Percentiles rank a stretch among this genome's conserved stretches.
These are phyloP conservation scores for Skeletonema potamos DNA, from an alignment of 108 stramenopile species.

Conservation along the genomic window DNA sequence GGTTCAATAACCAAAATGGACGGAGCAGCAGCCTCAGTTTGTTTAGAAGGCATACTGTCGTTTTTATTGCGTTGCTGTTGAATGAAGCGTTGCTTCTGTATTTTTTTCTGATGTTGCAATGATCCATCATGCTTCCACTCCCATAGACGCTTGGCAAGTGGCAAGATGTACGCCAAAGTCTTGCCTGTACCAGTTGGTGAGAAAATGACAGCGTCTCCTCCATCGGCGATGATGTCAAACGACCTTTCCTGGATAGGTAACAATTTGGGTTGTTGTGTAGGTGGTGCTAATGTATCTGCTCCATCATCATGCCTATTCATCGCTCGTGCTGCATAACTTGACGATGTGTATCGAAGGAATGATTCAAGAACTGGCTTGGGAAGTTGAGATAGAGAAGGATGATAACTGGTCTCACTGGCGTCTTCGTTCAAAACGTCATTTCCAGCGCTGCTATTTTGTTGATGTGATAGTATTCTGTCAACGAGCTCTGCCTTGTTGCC, in stretches of 20 bases:
- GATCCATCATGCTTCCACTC: conserved; percentile 36
- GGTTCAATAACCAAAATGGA: conserved; percentile 47
- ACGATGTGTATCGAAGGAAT: conserved; percentile 28
- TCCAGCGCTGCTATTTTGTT: conserved; percentile 6
- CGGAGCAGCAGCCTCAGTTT: conserved; percentile 37
- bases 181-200: conserved; percentile 57
- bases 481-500: conserved; percentile 23
- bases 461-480: conserved; percentile 19
- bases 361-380: conserved; percentile 18
- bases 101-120: conserved; percentile 15
- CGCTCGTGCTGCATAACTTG: not conserved
- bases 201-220: conserved; percentile 49
- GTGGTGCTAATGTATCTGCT: not conserved
- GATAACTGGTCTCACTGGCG: not conserved
- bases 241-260: conserved; percentile 52
- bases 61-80: conserved; percentile 30
- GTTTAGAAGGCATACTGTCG: conserved; percentile 15
- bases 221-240: conserved; percentile 36
- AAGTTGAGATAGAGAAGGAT: conserved; percentile 9
- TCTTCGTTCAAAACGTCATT: not conserved
- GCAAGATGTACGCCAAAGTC: conserved; percentile 45
- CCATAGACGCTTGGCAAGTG: conserved; percentile 34
- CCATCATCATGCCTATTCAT: not conserved
- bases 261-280: conserved; percentile 21
- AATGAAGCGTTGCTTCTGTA: conserved; percentile 11